Conservation (phyloP, 164 flowering plant species). For the Chimonanthus praecox region DNA sequence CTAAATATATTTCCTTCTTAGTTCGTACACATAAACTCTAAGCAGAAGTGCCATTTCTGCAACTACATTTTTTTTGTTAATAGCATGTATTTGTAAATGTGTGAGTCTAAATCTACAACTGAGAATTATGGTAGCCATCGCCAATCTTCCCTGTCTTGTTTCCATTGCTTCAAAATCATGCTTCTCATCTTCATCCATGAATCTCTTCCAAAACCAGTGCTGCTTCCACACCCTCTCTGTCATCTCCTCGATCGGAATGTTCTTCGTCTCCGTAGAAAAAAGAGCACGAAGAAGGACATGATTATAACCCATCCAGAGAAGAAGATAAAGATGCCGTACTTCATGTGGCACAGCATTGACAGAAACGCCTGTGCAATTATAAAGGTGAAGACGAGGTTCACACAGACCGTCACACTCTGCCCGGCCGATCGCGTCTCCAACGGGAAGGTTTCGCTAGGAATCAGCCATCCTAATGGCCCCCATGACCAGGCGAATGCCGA, state of each 20-base stretch:
- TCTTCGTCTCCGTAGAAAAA: constrained; percentile 84
- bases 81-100: no score
- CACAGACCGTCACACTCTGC: constrained; percentile 76
- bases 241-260: constrained; percentile 91
- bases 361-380: constrained; percentile 77
- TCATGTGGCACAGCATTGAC: constrained; percentile 86
- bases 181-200: constrained; percentile 42
- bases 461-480: constrained; percentile 97
- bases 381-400: constrained; percentile 78
- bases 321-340: constrained; percentile 82
- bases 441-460: constrained; percentile 91
- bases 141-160: constrained; percentile 5
- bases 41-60: no score
- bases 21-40: no score
- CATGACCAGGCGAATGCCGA: constrained; percentile 95
- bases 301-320: constrained; percentile 82
- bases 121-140: constrained; percentile 38
- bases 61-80: no score
- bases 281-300: constrained; percentile 76
- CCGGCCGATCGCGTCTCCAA: constrained; percentile 85
- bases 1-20: no score
- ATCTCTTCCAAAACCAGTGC: constrained; percentile 91
- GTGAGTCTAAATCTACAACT: constrained; percentile 24
- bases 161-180: constrained; percentile 1
- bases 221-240: constrained; percentile 82